Conservation (phyloP, 2,329 filamentous ascomycete species). For the Geoglossum cookeanum region DNA sequence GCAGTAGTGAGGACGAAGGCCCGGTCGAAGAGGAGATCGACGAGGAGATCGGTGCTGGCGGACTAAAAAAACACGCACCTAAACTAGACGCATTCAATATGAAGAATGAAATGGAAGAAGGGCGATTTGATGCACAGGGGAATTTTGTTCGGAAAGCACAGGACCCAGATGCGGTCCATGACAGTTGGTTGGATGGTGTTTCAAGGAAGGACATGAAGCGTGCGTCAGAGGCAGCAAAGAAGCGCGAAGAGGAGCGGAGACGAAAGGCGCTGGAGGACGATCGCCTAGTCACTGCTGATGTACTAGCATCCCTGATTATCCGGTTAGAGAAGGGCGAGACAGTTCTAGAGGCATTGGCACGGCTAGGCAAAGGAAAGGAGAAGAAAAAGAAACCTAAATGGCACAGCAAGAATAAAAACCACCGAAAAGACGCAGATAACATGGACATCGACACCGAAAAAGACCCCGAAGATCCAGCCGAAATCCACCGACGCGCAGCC, state of each 20-base stretch:
- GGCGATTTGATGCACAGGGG: conserved; percentile 72
- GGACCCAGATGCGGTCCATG: conserved; percentile 79
- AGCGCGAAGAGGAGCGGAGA: conserved; percentile 57
- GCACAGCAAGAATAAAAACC: conserved; percentile 28
- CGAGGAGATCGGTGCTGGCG: conserved; percentile 75
- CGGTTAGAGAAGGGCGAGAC: conserved; percentile 67
- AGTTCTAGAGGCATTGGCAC: conserved; percentile 66
- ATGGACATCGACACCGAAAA: conserved; percentile 53
- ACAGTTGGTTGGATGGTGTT: conserved; percentile 79
- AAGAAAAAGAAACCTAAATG: conserved; percentile 19
- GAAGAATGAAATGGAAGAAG: conserved; percentile 74
- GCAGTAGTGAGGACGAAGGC: conserved; percentile 39
- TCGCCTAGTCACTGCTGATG: conserved; percentile 49
- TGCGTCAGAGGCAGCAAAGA: conserved; percentile 73
- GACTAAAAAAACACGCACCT: conserved; percentile 81
- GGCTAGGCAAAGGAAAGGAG: conserved; percentile 46
- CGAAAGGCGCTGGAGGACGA: conserved; percentile 58
- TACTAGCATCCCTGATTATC: conserved; percentile 53
- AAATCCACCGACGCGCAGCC: conserved; percentile 47
- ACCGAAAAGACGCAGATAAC: conserved; percentile 31
- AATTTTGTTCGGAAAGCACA: conserved; percentile 81
- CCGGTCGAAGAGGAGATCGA: conserved; percentile 56
- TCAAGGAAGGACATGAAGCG: conserved; percentile 86
- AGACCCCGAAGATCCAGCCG: conserved; percentile 44
- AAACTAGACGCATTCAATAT: conserved; percentile 96